Evolutionary conservation across 805 yeast genomes (phyloP), one percentile per base, ranked within the genome.

Genomic region (Danielia reshetovae): DNA sequence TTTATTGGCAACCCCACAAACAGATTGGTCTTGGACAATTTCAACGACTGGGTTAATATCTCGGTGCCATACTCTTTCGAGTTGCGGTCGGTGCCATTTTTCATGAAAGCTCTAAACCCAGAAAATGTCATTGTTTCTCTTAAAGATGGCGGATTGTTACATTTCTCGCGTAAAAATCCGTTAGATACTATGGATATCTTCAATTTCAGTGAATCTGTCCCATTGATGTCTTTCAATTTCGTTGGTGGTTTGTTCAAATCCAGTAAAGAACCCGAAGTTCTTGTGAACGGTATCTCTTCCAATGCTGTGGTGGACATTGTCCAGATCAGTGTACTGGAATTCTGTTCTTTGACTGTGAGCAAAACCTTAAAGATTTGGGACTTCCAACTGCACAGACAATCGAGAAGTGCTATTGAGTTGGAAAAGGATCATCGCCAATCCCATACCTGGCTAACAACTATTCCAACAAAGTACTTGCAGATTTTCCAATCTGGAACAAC

Each of bases 81-180:
- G 38, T 53, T 67, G 36, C 52, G 68, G 28, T 60, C 54, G 4
- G 36, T 49, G 1, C 87, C 90, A 2, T 73, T 75, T 27, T 57
- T 69, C 14, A 47, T 83, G 40, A 62, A 68, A 32, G 55, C 81
- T 1, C 56, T 79, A 11, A 68, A 74, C 21, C 42, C 60, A 0
- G 48, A 52, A 3, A 67, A 71, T 29, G 51, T 78, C 7, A 53
- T 87, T 3, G 76, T 82, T 0, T 68, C 86, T 4, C 63, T 88
- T 31, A 68, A 70, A 28, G 95, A 89, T 59, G 96, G 97, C 17
- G 86, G 89, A 1, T 54, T 88, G 27, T 59, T 86, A 32, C 79
- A 78, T 29, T 62, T 83, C 38, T 46, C 49, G 23, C 62, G 77
- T 45, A 26, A 45, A 0, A 18, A 37, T 77, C 9, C 76, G 68